Base-by-base conservation (phyloP, 169 alveolate genomes). In the Cryptosporidium sp. region DNA sequence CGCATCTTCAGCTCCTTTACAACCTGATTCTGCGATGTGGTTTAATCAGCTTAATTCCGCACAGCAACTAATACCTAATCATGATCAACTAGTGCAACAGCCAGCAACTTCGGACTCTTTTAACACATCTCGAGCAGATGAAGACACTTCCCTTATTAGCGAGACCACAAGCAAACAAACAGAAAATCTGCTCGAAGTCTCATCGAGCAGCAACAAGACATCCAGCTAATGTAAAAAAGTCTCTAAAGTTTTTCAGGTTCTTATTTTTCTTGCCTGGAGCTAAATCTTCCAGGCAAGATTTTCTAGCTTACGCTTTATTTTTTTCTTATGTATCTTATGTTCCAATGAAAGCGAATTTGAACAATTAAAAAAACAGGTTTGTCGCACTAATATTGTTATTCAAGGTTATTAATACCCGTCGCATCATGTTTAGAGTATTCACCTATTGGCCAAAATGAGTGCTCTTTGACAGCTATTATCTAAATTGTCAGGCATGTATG, bases 181-280 rank as follows among this genome's bases (percentile, higher is more conserved):
- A 21, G 86, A 73, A 42, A 73, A 53, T 53, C 86, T 56, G 86
- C 86, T 58, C 33, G 86, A 73, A 73, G 60, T 73, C 23, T 31
- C 71, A n/a, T 73, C 86, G 31, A 44, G 86, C 86, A 73, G 86
- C 86, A 73, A 58, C 86, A 42, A 73, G 56, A 31, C 70, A 73
- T 58, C 86, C 86, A 42, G 33, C 9, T 73, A 39, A 73, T 33
- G 56, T 37, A 10, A 69, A 21, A 37, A 10, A 14, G 21, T 56
- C 35, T 12, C 4, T n/a, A 56, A 26, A 56, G 67, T 26, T 21
- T 56, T 14, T 56, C 67, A 56, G 35, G 67, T 56, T 56, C 14
- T 23, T 6, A 23, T 21, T 56, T 26, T 3, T 21, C 35, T 21
- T 56, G 35, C 35, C 67, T n/a, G 10, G 16, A 56, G 35, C 67